Percentiles rank a stretch among this genome's conserved stretches.
Evolutionary conservation across 305 asterid species (phyloP).

Genomic region (Fraxinus velutina): DNA sequence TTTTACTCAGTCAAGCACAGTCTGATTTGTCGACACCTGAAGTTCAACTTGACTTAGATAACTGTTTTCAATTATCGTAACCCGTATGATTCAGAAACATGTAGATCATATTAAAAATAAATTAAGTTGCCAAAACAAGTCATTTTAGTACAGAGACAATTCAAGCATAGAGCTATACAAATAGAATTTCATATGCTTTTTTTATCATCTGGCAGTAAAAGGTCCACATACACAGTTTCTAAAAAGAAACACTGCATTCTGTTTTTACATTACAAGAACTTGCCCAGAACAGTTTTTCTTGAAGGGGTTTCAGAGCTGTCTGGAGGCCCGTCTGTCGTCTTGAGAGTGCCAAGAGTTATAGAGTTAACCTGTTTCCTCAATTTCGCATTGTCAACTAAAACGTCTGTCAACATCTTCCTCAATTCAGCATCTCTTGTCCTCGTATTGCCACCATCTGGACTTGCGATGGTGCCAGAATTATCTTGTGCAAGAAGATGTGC

Average conservation of each 20-base stretch:
- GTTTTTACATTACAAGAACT: constrained; percentile 12
- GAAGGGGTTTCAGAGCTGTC: constrained; percentile 16
- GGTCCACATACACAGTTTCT: not conserved
- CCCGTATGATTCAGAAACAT: not conserved
- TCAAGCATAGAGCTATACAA: not conserved
- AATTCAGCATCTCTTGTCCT: constrained; percentile 31
- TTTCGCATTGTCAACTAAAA: constrained; percentile 46
- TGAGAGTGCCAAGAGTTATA: constrained; percentile 33
- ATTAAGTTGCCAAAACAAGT: not conserved
- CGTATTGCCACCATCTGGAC: constrained; percentile 19
- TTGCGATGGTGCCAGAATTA: constrained; percentile 13
- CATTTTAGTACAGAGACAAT: not conserved
- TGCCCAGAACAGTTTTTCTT: constrained; percentile 21
- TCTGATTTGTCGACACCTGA: not conserved
- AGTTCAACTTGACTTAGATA: not conserved
- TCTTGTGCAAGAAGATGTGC: constrained; percentile 52
- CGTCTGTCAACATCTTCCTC: constrained; percentile 48
- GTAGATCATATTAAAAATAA: not conserved
- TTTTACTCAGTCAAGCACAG: not conserved
- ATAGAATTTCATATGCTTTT: not conserved
- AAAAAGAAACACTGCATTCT: not conserved
- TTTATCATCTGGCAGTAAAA: not conserved
- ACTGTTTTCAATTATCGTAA: not conserved
- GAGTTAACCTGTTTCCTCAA: constrained; percentile 50
- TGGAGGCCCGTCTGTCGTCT: constrained; percentile 13